phyloP scores from a whole-genome alignment of 2,329 filamentous ascomycete species.

The Pseudogymnoascus sp. region DNA sequence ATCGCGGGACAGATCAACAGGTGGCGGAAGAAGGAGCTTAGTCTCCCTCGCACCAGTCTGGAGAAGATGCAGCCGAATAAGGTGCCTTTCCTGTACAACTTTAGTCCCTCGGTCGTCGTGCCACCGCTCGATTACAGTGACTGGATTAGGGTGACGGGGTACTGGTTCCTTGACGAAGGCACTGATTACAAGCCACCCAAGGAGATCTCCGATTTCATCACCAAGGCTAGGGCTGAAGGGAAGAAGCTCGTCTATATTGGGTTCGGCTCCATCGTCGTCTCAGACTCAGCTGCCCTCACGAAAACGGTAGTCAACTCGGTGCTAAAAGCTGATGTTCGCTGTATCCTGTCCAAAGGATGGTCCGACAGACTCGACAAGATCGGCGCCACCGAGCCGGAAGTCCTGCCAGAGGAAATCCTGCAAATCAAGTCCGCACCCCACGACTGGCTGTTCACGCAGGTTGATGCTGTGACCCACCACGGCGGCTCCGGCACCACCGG shows the following conservation, averaged over 20 bases:
- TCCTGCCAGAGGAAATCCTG: conserved; percentile 73
- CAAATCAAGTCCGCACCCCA: conserved; percentile 88
- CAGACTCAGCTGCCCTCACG: conserved; percentile 80
- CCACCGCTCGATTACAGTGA: conserved; percentile 93
- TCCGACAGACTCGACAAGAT: conserved; percentile 69
- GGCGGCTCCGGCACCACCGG: conserved; percentile 93
- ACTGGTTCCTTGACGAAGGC: conserved; percentile 90
- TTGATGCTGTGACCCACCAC: conserved; percentile 91
- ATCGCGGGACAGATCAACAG: conserved; percentile 85
- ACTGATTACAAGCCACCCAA: conserved; percentile 62
- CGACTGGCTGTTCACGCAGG: conserved; percentile 91
- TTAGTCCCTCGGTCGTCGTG: conserved; percentile 86
- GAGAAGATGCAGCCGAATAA: conserved; percentile 94
- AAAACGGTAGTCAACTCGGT: conserved; percentile 91
- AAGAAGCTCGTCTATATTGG: conserved; percentile 97
- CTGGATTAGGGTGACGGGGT: conserved; percentile 95
- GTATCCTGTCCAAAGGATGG: conserved; percentile 95
- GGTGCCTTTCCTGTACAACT: conserved; percentile 98
- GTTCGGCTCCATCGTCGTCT: conserved; percentile 92
- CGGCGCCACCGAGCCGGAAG: conserved; percentile 42
- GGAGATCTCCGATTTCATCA: conserved; percentile 74
- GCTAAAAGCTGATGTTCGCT: conserved; percentile 82
- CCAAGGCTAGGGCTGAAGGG: conserved; percentile 66
- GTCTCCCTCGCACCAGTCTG: conserved; percentile 70
- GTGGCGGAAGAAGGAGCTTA: conserved; percentile 77